Evolutionary conservation across 2,329 filamentous ascomycete species (phyloP).

Genomic region (Madurella fahalii): DNA sequence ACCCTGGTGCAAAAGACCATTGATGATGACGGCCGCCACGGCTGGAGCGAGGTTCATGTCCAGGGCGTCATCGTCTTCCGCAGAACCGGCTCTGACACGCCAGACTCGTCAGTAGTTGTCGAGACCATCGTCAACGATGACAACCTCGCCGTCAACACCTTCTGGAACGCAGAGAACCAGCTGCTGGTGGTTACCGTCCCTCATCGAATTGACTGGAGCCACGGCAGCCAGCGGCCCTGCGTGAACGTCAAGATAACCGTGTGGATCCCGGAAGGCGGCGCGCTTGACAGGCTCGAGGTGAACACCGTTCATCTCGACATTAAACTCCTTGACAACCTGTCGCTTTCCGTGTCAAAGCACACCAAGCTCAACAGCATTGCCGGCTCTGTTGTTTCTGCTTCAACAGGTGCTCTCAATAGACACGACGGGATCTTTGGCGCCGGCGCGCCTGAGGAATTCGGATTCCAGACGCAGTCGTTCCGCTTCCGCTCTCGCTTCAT

Average conservation of each 20-base stretch:
- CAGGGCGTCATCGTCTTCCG: constrained; percentile 45
- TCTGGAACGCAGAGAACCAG: constrained; percentile 36
- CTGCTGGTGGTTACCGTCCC: constrained; percentile 39
- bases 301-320: constrained; percentile 38
- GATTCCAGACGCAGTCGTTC: constrained; percentile 30
- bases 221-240: constrained; percentile 36
- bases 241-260: constrained; percentile 46
- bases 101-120: constrained; percentile 38
- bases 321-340: constrained; percentile 38
- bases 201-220: constrained; percentile 29
- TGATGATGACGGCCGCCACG: constrained; percentile 15
- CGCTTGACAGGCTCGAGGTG: constrained; percentile 37
- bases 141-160: constrained; percentile 33
- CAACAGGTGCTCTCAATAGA: constrained; percentile 24
- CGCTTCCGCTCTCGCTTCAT: constrained; percentile 41
- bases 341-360: constrained; percentile 30
- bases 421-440: constrained; percentile 27
- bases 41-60: constrained; percentile 35
- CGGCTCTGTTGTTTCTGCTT: constrained; percentile 38
- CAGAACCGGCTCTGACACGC: constrained; percentile 31
- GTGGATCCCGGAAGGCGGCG: constrained; percentile 40
- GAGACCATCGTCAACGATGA: constrained; percentile 45
- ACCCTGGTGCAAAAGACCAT: constrained; percentile 38
- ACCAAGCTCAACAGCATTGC: constrained; percentile 34
- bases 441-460: constrained; percentile 22